Evolutionary conservation across 225 moss, liverwort and hornwort genomes (phyloP).

Genomic region (Pseudoscleropodium purum): DNA sequence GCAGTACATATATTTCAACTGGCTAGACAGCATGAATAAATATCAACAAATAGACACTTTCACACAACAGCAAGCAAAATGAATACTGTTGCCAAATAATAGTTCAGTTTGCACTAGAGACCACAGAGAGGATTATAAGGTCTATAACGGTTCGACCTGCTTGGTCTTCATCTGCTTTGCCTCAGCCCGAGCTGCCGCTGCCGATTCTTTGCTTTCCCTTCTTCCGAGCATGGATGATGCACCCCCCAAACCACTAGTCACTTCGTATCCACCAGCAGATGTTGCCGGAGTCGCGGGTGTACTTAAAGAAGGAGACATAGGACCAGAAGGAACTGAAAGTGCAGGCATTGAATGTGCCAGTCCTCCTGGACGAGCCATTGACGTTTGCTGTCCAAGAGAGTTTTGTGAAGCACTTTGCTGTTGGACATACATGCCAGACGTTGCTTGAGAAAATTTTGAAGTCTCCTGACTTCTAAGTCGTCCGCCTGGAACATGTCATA

Average conservation of each 20-base stretch:
- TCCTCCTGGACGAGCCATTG: slow-evolving; percentile 37
- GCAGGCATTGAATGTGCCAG: slow-evolving; percentile 29
- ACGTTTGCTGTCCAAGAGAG: slow-evolving; percentile 48
- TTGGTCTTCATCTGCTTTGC: slow-evolving; percentile 62
- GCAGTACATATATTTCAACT: not conserved
- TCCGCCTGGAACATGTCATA: slow-evolving; percentile 19
- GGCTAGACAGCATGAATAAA: not conserved
- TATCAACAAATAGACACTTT: not conserved
- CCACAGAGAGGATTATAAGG: not conserved
- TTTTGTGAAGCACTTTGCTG: slow-evolving; percentile 60
- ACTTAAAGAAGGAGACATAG: slow-evolving; percentile 49
- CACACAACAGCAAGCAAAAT: not conserved
- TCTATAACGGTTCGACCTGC: slow-evolving; percentile 21
- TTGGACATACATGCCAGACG: slow-evolving; percentile 22
- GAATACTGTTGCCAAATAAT: not conserved
- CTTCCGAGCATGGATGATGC: slow-evolving; percentile 69
- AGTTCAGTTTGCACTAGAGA: not conserved
- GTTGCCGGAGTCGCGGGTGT: slow-evolving; percentile 86
- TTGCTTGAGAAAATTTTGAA: slow-evolving; percentile 25
- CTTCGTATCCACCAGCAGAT: slow-evolving; percentile 73
- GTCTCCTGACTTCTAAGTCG: slow-evolving; percentile 21
- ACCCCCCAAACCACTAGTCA: slow-evolving; percentile 50
- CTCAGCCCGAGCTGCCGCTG: slow-evolving; percentile 56
- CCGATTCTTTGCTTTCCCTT: slow-evolving; percentile 78
- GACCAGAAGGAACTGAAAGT: slow-evolving; percentile 50